Evolutionary conservation across 371 early-diverging fungal genomes (phyloP).

Genomic region (Mortierella sp.): DNA sequence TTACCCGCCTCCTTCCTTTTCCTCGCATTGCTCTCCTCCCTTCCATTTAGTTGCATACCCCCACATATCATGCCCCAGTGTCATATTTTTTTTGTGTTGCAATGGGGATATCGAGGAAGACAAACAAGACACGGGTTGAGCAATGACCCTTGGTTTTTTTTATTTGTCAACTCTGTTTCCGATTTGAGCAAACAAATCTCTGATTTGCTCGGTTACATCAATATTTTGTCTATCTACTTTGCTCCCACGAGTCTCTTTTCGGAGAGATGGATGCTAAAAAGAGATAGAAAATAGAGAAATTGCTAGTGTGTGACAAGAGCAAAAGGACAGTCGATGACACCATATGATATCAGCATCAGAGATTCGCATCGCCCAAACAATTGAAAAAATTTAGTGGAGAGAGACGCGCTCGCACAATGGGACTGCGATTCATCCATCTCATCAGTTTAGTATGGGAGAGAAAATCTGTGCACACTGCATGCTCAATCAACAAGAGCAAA

Average conservation of each 20-base stretch:
- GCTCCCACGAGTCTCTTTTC: neutral
- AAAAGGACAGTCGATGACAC: slow-evolving; percentile 18
- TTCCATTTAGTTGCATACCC: neutral
- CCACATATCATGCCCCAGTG: neutral
- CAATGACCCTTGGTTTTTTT: no score
- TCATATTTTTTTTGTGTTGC: neutral
- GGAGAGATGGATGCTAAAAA: neutral
- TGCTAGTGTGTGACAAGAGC: neutral
- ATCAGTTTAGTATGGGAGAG: neutral
- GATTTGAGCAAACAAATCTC: no score
- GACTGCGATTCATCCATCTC: slow-evolving; percentile 7
- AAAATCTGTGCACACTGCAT: neutral
- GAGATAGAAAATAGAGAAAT: neutral
- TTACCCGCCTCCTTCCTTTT: no score
- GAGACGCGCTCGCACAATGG: neutral
- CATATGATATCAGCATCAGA: slow-evolving; percentile 35
- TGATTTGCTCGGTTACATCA: no score
- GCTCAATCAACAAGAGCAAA: neutral
- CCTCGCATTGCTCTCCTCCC: no score
- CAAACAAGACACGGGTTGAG: neutral
- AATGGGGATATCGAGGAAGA: neutral
- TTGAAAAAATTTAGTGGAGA: neutral
- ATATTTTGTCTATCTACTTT: neutral
- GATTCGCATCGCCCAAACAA: slow-evolving; percentile 1
- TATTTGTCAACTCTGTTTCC: no score